phyloP scores from a whole-genome alignment of 2,329 filamentous ascomycete species.

The Neonectria hederae region DNA sequence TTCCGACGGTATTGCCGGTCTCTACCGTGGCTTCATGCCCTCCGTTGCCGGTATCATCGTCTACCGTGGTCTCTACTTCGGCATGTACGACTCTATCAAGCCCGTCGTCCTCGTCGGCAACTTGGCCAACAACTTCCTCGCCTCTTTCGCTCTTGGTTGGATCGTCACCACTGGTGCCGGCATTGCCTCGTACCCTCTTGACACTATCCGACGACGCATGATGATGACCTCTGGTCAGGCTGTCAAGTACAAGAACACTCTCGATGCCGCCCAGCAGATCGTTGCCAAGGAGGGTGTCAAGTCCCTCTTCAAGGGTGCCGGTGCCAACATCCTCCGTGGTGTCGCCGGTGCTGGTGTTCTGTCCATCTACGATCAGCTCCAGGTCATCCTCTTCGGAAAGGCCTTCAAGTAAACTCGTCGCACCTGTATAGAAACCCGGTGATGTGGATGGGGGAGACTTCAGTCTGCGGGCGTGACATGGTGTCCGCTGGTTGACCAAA shows the following conservation, averaged over 20 bases:
- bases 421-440: conserved; percentile 55
- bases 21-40: conserved; percentile 99
- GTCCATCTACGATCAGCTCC: conserved; percentile 99
- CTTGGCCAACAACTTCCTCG: conserved; percentile 98
- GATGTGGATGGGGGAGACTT: conserved; percentile 44
- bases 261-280: conserved; percentile 97
- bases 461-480: conserved; percentile 50
- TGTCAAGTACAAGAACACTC: conserved; percentile 99
- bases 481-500: conserved; percentile 54
- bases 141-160: conserved; percentile 99
- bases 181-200: conserved; percentile 99
- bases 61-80: conserved; percentile 99
- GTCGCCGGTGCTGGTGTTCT: conserved; percentile 99
- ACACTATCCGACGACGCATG: conserved; percentile 99
- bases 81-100: conserved; percentile 99
- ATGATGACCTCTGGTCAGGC: conserved; percentile 99
- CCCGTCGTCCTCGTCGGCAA: conserved; percentile 90
- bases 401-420: conserved; percentile 80
- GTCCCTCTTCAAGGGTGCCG: conserved; percentile 99
- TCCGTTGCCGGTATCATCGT: conserved; percentile 99
- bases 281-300: conserved; percentile 96
- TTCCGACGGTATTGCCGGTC: conserved; percentile 98
- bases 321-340: conserved; percentile 99
- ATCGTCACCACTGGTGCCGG: conserved; percentile 99
- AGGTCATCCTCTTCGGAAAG: conserved; percentile 99